Conservation (phyloP, 2,329 filamentous ascomycete species). For the Aspergillus quadricinctus region DNA sequence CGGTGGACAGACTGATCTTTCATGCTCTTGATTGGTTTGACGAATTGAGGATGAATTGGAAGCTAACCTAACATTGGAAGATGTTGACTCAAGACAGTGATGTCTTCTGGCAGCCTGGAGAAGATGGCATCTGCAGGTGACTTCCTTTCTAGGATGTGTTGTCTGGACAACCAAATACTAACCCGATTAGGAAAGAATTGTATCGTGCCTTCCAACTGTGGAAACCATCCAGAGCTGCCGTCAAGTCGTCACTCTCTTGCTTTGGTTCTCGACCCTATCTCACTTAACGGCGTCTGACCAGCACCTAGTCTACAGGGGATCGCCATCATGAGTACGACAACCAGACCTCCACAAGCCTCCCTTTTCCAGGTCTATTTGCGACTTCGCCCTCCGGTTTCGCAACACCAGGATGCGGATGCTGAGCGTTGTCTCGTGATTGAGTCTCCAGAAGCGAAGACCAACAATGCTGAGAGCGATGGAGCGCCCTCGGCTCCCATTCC, state of each 20-base stretch:
- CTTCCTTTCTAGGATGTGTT: constrained; percentile 7
- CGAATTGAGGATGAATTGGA: background rate
- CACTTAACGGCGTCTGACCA: background rate
- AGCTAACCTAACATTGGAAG: too few relatives aligned
- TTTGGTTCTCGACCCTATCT: background rate
- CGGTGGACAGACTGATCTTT: too few relatives aligned
- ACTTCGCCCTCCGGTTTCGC: constrained; percentile 61
- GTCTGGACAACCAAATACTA: constrained; percentile 14
- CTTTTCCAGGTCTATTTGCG: constrained; percentile 92
- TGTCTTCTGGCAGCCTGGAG: constrained; percentile 3
- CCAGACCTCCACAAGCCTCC: constrained; percentile 50
- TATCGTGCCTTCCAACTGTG: constrained; percentile 6
- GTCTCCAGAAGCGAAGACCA: constrained; percentile 35
- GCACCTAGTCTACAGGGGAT: background rate
- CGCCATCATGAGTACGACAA: constrained; percentile 35
- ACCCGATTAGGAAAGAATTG: constrained; percentile 6
- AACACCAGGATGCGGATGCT: constrained; percentile 36
- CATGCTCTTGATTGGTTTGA: background rate
- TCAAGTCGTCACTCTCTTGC: background rate
- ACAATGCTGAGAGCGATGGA: constrained; percentile 36
- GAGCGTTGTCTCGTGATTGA: constrained; percentile 79
- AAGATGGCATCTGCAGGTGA: constrained; percentile 1
- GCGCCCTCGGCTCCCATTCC: constrained; percentile 34
- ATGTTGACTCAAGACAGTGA: too few relatives aligned
- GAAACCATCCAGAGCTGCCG: background rate